Conservation (phyloP, 139 green algal species). For the Ettlia oleoabundans region DNA sequence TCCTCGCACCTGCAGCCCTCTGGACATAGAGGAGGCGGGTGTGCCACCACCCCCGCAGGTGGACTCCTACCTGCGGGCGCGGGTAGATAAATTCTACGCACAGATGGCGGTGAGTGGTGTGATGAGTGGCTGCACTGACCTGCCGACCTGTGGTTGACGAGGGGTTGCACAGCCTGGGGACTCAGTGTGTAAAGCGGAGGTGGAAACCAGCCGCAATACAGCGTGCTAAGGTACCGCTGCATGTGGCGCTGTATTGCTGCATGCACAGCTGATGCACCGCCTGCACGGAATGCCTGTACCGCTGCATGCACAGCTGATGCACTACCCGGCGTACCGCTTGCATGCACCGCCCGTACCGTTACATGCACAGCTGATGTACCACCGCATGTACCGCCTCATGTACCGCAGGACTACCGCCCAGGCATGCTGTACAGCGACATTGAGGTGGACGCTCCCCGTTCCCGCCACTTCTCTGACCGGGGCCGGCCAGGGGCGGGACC, state of each 20-base stretch:
- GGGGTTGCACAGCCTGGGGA: no score
- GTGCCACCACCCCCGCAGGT: slow-evolving; percentile 62
- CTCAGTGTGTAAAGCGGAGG: neutral
- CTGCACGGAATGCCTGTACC: neutral
- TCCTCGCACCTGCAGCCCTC: slow-evolving; percentile 5
- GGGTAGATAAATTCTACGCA: slow-evolving; percentile 79
- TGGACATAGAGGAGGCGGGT: slow-evolving; percentile 52
- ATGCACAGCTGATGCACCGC: neutral
- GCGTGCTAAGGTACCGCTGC: no score
- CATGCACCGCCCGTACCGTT: neutral
- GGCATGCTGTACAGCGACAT: slow-evolving; percentile 49
- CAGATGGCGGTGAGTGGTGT: slow-evolving; percentile 58
- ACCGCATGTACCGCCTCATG: neutral
- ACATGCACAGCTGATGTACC: neutral
- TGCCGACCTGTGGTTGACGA: neutral
- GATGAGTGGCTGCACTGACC: neutral
- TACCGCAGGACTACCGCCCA: slow-evolving; percentile 64
- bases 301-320: no score
- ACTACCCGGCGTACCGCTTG: neutral
- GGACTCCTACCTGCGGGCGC: slow-evolving; percentile 74
- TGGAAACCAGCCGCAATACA: no score
- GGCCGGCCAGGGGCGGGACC: neutral
- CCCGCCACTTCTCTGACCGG: slow-evolving; percentile 6
- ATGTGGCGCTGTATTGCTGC: no score
- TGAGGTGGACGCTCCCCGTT: slow-evolving; percentile 8